Evolutionary conservation across 2,329 filamentous ascomycete genomes (phyloP).

Genomic region (Phaeomoniella chlamydospora): DNA sequence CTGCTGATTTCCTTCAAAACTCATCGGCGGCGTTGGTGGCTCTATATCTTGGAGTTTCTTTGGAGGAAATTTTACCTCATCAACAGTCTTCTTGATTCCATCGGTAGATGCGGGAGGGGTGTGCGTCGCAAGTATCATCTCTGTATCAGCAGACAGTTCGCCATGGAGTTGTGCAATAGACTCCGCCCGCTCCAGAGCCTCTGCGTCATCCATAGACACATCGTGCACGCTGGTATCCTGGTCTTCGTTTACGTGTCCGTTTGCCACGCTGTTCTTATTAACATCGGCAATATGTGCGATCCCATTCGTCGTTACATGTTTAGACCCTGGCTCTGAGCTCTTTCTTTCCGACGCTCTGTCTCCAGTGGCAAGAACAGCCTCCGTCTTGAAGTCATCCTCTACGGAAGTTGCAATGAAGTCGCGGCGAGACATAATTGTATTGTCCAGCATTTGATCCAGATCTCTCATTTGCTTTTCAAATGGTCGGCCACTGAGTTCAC

Average conservation of each 20-base stretch:
- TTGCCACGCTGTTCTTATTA: conserved; percentile 15
- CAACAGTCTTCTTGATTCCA: conserved; percentile 11
- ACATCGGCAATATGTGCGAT: neutral
- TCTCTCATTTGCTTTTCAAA: conserved; percentile 58
- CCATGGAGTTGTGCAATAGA: conserved; percentile 1
- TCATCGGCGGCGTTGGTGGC: conserved; percentile 24
- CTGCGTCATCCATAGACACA: conserved; percentile 22
- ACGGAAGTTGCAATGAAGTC: conserved; percentile 28
- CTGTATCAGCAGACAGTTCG: conserved; percentile 2
- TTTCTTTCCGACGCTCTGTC: too few species aligned
- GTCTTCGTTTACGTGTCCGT: conserved; percentile 12
- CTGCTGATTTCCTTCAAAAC: conserved; percentile 24
- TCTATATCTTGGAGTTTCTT: conserved; percentile 13
- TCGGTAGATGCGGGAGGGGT: conserved; percentile 14
- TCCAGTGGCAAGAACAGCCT: neutral
- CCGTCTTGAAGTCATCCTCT: conserved; percentile 3
- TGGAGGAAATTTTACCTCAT: conserved; percentile 29
- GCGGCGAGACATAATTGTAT: conserved; percentile 43
- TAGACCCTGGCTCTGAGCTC: neutral
- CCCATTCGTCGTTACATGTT: neutral
- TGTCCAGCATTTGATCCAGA: conserved; percentile 58
- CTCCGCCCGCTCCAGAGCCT: conserved; percentile 6
- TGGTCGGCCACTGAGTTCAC: conserved; percentile 59
- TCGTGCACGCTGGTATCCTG: conserved; percentile 9
- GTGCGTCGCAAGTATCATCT: conserved; percentile 5